Evolutionary conservation across 106 monocot species (phyloP), one percentile per base, ranked within the genome.

Genomic region (Platanthera guangdongensis): DNA sequence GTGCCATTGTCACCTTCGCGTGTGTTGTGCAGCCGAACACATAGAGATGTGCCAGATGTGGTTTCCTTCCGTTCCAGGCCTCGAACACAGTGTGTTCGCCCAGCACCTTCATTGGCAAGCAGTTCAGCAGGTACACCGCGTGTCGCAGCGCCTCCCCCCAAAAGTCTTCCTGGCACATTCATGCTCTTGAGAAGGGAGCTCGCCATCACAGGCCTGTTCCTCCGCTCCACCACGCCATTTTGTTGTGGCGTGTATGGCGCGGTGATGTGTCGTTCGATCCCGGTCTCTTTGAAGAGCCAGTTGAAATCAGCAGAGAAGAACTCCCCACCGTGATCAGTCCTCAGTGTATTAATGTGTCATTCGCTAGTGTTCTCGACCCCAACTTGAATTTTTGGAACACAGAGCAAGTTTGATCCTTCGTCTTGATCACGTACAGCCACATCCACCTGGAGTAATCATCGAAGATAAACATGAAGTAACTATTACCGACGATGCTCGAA

Each of bases 91-190:
- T 76, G 15, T 7, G 25, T 0, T 69, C 55, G 7, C 46, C 22
- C 18, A 72, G n/a, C 0, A 11, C 54, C 51, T 77, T 82, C 0
- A 77, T 82, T 65, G 57, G 55, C 32, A 57, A 9, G 7, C 70
- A 71, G 55, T 82, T 82, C 0, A 82, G 55, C 0, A 82, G 22
- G 46, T 77, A 78, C 0, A 62, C 60, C 9, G 72, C 18, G 28
- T 21, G 55, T 28, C 55, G 6, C 21, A 82, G 59, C 0, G 4
- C 82, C 48, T 82, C 82, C 14, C 72, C 82, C 82, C 82, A 82
- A 22, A 82, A 64, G 13, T 14, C 47, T 52, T 50, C 48, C 22
- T 82, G 25, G 25, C 25, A 25, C 0, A 25, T 25, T 25, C 25
- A 25, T 25, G 25, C 25, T 25, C 25, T 25, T 82, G 14, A 82